These are phyloP conservation scores for Spathaspora sp. DNA, from an alignment of 1,139 yeast species.

Conservation along the genomic window DNA sequence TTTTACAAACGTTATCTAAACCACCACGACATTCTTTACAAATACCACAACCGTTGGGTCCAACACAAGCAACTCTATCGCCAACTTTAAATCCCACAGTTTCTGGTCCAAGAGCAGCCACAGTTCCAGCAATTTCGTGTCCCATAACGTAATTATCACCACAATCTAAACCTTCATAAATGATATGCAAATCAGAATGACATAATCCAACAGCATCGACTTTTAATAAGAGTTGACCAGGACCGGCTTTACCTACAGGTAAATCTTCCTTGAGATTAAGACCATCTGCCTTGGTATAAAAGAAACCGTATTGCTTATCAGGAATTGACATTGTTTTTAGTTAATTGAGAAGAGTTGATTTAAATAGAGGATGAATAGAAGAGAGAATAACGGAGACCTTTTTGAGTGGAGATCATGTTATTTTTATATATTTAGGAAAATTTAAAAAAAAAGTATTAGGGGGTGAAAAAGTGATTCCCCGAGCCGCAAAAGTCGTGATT, in stretches of 20 bases:
- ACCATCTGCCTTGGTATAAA: constrained; percentile 11
- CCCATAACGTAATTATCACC: constrained; percentile 33
- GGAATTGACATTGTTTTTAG: constrained; percentile 11
- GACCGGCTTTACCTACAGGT: constrained; percentile 32
- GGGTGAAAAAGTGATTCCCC: neutral
- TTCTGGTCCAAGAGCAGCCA: constrained; percentile 15
- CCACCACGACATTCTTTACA: constrained; percentile 33
- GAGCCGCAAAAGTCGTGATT: neutral
- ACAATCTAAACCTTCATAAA: constrained; percentile 23
- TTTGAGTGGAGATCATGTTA: neutral
- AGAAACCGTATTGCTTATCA: constrained; percentile 15
- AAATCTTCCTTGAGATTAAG: constrained; percentile 12
- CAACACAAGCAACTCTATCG: constrained; percentile 17
- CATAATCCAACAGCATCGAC: constrained; percentile 48
- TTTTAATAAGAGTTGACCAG: constrained; percentile 35
- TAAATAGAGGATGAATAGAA: neutral
- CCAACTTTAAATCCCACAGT: constrained; percentile 10
- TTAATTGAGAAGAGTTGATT: neutral
- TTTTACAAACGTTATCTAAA: constrained; percentile 32
- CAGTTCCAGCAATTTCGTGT: constrained; percentile 48
- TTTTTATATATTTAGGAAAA: neutral
- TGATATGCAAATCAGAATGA: constrained; percentile 42
- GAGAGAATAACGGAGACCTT: neutral
- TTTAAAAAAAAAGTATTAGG: neutral
- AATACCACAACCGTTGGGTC: constrained; percentile 16